phyloP scores from a whole-genome alignment of 306 rosid genomes.

The Canavalia gladiata region DNA sequence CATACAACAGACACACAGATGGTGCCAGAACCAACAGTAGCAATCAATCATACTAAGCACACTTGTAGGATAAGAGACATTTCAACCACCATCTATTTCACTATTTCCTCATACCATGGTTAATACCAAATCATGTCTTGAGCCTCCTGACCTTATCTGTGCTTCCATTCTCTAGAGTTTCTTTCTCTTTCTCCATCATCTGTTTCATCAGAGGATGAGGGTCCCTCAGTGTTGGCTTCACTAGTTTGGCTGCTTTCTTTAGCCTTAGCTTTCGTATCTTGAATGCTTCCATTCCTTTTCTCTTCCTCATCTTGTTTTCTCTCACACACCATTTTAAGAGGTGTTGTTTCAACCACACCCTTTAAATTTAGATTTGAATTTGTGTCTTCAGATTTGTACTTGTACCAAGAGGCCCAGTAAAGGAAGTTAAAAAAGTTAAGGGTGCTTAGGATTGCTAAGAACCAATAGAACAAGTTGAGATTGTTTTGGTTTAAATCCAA shows the following conservation, averaged over 20 bases:
- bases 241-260: constrained; percentile 52
- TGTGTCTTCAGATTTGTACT: constrained; percentile 74
- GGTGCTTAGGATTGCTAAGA: constrained; percentile 82
- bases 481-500: constrained; percentile 63
- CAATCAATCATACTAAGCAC: constrained; percentile 50
- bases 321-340: constrained; percentile 26
- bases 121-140: constrained; percentile 44
- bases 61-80: constrained; percentile 38
- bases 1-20: constrained; percentile 44
- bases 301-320: constrained; percentile 41
- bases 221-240: constrained; percentile 54
- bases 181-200: constrained; percentile 51
- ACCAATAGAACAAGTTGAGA: constrained; percentile 80
- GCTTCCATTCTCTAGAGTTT: constrained; percentile 43
- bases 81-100: constrained; percentile 44
- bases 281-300: constrained; percentile 17
- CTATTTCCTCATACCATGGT: constrained; percentile 40
- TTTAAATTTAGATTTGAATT: constrained; percentile 37
- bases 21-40: constrained; percentile 35
- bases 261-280: constrained; percentile 33
- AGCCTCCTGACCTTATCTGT: constrained; percentile 36
- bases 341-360: constrained; percentile 22
- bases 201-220: constrained; percentile 58
- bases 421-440: constrained; percentile 77
- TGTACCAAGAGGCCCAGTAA: constrained; percentile 80